Evolutionary conservation across 192 early-diverging fungal species (phyloP), one percentile per base, ranked within the genome.

Genomic region (Podila epicladia): DNA sequence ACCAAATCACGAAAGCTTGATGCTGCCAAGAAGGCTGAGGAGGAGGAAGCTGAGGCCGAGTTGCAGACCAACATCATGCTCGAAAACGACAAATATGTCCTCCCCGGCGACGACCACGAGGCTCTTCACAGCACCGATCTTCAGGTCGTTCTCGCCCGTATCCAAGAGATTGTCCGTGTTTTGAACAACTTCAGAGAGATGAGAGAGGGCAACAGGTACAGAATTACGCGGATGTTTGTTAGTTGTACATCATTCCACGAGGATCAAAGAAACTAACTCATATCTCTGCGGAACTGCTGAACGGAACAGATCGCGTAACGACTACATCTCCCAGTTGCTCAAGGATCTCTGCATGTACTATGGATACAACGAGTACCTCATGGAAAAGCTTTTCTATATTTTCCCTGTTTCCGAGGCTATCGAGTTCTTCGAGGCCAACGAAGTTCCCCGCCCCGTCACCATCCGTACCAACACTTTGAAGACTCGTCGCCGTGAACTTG

Each of bases 361-460:
- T 82, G 97, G 97, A 37, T 98, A 98, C 84, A 95, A 94, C 67
- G 92, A 95, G 32, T 98, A 90, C 65, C 84, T 99, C 73, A 88
- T 93, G 77, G 94, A 96, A 72, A 97, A 97, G 82, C 89, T 98
- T 8, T 92, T 97, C 83, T 88, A 97, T 71, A 85, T 98, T 73
- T 98, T 99, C 85, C 87, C 96, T 11, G 87, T 95, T 3, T 89
- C 93, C 45, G 97, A 97, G 77, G 95, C 94, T 0, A 91, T 99
- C 32, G 97, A 98, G 82, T 99, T 99, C 86, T 98, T 99, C 73
- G 98, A 99, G 80, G 97, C 98, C 63, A 99, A 99, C 86, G 98
- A 99, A 86, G 93, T 96, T 0, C 92, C 95, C 33, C 88, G 98
- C 37, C 98, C 98, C 1, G 92, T 99, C 8, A 96, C 97, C 20